Evolutionary conservation across 148 eudicot species (phyloP).

Genomic region (Polygonum maritimum): DNA sequence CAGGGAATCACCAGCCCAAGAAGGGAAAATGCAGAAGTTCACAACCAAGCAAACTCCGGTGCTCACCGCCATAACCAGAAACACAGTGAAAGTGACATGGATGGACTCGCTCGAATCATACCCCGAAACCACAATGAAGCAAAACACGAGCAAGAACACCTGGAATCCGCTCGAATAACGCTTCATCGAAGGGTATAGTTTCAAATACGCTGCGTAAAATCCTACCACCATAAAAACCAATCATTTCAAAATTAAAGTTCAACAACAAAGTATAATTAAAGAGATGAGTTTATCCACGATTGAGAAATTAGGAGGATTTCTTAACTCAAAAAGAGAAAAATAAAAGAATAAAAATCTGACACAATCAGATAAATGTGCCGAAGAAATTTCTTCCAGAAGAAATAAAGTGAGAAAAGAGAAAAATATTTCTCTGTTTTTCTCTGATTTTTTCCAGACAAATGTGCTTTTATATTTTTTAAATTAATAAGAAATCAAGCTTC

Average conservation of each 20-base stretch:
- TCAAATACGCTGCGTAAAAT: slow-evolving; percentile 11
- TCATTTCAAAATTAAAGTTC: neutral
- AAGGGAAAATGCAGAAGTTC: slow-evolving; percentile 13
- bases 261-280: neutral
- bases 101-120: neutral
- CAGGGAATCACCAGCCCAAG: slow-evolving; percentile 16
- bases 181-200: slow-evolving; percentile 14
- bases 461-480: no score
- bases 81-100: slow-evolving; percentile 5
- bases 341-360: no score
- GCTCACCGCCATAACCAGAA: slow-evolving; percentile 7
- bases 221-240: slow-evolving; percentile 1
- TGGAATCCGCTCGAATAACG: slow-evolving; percentile 9
- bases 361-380: no score
- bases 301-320: no score
- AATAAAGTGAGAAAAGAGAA: no score
- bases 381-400: no score
- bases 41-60: slow-evolving; percentile 11
- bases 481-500: no score
- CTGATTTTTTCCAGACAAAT: no score
- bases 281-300: neutral
- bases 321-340: no score
- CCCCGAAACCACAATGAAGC: slow-evolving; percentile 8
- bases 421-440: no score
- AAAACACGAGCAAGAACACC: slow-evolving; percentile 12